These are phyloP conservation scores for Spizellomyces sp. DNA, from an alignment of 192 early-diverging fungal species.

Conservation along the genomic window DNA sequence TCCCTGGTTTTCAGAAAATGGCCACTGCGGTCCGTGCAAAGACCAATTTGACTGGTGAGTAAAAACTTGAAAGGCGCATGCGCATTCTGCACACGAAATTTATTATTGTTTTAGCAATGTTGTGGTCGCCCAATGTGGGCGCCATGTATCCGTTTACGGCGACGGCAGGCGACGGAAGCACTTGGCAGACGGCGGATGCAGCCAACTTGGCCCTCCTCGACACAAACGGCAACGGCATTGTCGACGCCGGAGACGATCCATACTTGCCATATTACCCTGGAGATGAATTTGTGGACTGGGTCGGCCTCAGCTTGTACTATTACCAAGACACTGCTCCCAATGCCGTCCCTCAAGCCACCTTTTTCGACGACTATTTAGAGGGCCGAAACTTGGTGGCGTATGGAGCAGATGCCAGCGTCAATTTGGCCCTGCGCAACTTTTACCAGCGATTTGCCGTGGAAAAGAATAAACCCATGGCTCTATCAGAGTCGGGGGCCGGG, in stretches of 20 bases:
- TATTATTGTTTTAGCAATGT: constrained; percentile 41
- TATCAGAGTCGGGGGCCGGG: constrained; percentile 46
- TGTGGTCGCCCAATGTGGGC: constrained; percentile 53
- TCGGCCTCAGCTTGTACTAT: constrained; percentile 28
- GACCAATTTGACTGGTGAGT: constrained; percentile 52
- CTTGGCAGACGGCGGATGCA: neutral
- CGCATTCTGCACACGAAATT: neutral
- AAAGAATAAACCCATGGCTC: constrained; percentile 42
- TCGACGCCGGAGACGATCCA: constrained; percentile 36
- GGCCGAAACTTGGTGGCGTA: constrained; percentile 5
- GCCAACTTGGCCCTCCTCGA: constrained; percentile 13
- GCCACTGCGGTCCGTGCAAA: constrained; percentile 26
- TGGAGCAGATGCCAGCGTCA: constrained; percentile 15
- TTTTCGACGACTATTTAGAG: constrained; percentile 24
- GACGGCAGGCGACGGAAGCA: neutral
- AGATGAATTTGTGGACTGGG: constrained; percentile 44
- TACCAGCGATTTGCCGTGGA: constrained; percentile 42
- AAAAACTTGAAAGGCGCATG: too few relatives aligned
- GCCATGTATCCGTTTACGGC: constrained; percentile 43
- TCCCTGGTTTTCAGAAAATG: constrained; percentile 30
- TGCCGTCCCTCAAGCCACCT: neutral
- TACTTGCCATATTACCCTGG: constrained; percentile 46
- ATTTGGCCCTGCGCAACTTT: constrained; percentile 34
- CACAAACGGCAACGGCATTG: constrained; percentile 37
- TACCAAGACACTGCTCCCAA: constrained; percentile 20